Conservation (phyloP, 2,329 filamentous ascomycete genomes). For the Sphaerulina populicola region DNA sequence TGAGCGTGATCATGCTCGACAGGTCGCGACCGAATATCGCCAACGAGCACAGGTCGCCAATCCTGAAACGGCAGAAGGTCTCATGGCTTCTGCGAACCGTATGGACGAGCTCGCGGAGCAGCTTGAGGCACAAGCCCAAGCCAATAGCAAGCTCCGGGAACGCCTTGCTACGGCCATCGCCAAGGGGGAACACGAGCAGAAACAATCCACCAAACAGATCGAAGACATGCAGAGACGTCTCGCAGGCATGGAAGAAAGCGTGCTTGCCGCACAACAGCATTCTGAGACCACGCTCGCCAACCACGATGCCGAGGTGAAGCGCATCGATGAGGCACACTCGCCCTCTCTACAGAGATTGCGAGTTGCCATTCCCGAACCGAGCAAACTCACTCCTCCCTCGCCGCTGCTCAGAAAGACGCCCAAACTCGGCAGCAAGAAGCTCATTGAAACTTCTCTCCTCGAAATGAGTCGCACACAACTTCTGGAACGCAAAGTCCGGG, state of each 20-base stretch:
- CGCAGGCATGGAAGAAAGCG: slow-evolving; percentile 71
- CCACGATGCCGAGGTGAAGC: slow-evolving; percentile 76
- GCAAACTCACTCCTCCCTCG: slow-evolving; percentile 43
- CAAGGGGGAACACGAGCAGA: slow-evolving; percentile 76
- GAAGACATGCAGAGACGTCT: slow-evolving; percentile 74
- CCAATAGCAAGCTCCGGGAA: slow-evolving; percentile 64
- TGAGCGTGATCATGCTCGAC: slow-evolving; percentile 63
- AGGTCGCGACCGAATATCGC: slow-evolving; percentile 55
- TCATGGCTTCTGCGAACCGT: slow-evolving; percentile 63
- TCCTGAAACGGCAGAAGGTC: slow-evolving; percentile 44
- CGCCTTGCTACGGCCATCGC: slow-evolving; percentile 71
- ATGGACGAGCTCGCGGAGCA: slow-evolving; percentile 72
- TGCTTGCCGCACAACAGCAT: slow-evolving; percentile 72
- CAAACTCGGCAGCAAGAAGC: slow-evolving; percentile 52
- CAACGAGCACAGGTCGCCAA: slow-evolving; percentile 52
- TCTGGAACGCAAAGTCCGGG: slow-evolving; percentile 68
- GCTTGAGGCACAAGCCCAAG: slow-evolving; percentile 70
- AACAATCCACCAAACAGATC: slow-evolving; percentile 70
- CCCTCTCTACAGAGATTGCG: slow-evolving; percentile 64
- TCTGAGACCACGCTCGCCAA: slow-evolving; percentile 75
- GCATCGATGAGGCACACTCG: slow-evolving; percentile 68
- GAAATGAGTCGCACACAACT: slow-evolving; percentile 66
- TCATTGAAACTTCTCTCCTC: slow-evolving; percentile 43
- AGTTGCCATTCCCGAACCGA: slow-evolving; percentile 43
- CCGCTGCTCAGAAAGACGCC: slow-evolving; percentile 47